Percentiles rank a stretch among this genome's conserved stretches.
These are phyloP conservation scores for Pseudocercospora fijiensis DNA, from an alignment of 2,329 filamentous ascomycete genomes.

Conservation along the genomic window DNA sequence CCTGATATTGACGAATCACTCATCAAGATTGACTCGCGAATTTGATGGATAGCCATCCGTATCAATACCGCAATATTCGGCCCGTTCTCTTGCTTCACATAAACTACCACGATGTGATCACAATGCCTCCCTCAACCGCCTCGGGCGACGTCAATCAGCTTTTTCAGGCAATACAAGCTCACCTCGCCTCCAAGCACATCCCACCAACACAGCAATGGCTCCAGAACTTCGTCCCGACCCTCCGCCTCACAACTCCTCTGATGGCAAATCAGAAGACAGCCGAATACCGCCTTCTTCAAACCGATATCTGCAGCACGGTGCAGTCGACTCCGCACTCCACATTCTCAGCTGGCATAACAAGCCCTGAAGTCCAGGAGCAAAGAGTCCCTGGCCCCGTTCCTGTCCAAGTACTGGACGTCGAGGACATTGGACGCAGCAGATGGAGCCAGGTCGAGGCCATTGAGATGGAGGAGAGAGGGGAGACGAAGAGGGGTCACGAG, in stretches of 20 bases:
- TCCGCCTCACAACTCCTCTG: constrained; percentile 59
- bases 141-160: constrained; percentile 4
- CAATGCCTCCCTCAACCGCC: constrained; percentile 14
- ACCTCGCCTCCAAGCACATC: constrained; percentile 40
- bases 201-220: constrained; percentile 63
- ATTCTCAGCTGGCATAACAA: constrained; percentile 60
- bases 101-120: constrained; percentile 17
- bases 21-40: background rate
- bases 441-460: constrained; percentile 88
- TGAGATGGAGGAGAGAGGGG: constrained; percentile 70
- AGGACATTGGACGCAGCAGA: constrained; percentile 74
- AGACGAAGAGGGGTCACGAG: constrained; percentile 73
- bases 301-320: constrained; percentile 69
- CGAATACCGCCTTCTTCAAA: constrained; percentile 73
- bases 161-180: constrained; percentile 15
- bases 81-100: background rate
- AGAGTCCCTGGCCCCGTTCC: constrained; percentile 62
- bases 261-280: constrained; percentile 75
- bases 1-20: background rate
- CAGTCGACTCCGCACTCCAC: constrained; percentile 42
- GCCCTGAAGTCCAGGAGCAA: constrained; percentile 56
- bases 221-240: constrained; percentile 58
- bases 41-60: too few relatives aligned
- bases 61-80: too few relatives aligned
- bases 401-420: constrained; percentile 81